Conservation (phyloP, 2,329 filamentous ascomycete species). For the Hypocreales sp. region DNA sequence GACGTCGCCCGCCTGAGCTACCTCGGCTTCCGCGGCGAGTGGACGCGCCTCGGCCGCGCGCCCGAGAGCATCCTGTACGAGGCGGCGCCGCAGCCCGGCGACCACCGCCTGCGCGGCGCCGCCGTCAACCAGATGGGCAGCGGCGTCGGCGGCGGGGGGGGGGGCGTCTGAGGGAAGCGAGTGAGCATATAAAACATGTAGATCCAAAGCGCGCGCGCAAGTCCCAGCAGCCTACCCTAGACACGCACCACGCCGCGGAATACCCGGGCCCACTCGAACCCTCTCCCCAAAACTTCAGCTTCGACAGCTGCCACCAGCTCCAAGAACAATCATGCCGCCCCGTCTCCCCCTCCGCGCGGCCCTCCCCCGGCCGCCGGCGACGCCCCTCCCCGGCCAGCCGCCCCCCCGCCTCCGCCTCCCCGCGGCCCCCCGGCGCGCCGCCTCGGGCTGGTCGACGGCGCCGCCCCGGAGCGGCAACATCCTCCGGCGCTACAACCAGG, state of each 20-base stretch:
- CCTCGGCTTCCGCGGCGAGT: constrained; percentile 87
- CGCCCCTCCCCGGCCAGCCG: constrained; percentile 10
- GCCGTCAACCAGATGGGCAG: constrained; percentile 38
- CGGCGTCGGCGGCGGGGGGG: constrained; percentile 29
- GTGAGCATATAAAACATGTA: too few species aligned
- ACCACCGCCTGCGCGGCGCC: constrained; percentile 58
- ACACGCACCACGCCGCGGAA: constrained; percentile 2
- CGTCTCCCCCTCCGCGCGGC: constrained; percentile 28
- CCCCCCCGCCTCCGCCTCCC: constrained; percentile 25
- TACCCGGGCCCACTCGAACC: too few species aligned
- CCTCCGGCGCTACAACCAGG: constrained; percentile 46
- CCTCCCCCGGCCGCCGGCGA: constrained; percentile 23
- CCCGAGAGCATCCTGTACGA: constrained; percentile 84
- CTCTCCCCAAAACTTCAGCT: constrained; percentile 7
- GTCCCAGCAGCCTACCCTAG: constrained; percentile 1
- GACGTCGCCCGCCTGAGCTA: constrained; percentile 68
- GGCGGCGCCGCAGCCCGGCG: constrained; percentile 77
- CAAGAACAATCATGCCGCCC: constrained; percentile 28
- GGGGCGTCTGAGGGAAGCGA: constrained; percentile 8
- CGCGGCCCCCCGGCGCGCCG: constrained; percentile 25
- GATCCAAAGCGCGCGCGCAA: too few species aligned
- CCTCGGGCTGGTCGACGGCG: constrained; percentile 40
- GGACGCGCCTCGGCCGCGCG: constrained; percentile 59
- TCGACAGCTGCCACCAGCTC: too few species aligned
- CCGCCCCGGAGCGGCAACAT: constrained; percentile 31